A percentile compares a stretch with the other conserved stretches of the same genome.
Evolutionary conservation across 345 rosid species (phyloP).

Genomic region (Populus davidiana): DNA sequence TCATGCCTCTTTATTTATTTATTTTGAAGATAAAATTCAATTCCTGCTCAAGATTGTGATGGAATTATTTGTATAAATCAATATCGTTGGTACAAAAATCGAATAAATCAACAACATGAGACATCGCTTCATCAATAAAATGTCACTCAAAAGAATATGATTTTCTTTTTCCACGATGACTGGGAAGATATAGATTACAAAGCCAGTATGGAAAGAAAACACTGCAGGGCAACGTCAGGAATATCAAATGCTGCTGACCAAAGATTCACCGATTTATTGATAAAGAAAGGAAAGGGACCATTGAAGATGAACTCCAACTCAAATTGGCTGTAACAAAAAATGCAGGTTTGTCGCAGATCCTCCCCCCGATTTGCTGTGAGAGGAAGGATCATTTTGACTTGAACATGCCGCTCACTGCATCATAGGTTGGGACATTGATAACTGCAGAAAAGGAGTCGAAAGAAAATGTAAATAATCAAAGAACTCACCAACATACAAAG

Average conservation of each 20-base stretch:
- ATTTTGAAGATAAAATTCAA: neutral
- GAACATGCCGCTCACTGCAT: conserved; percentile 57
- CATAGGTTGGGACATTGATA: conserved; percentile 63
- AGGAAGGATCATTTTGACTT: conserved; percentile 26
- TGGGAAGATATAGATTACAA: neutral
- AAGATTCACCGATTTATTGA: conserved; percentile 27
- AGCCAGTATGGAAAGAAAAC: neutral
- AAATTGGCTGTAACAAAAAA: conserved; percentile 6
- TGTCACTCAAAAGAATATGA: conserved; percentile 12
- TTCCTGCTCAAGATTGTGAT: neutral
- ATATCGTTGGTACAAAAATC: neutral
- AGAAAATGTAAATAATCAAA: neutral
- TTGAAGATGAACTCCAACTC: conserved; percentile 17
- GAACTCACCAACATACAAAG: neutral
- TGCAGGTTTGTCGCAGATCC: conserved; percentile 3
- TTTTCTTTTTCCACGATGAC: neutral
- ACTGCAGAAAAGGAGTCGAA: conserved; percentile 31
- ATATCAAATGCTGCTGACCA: conserved; percentile 10
- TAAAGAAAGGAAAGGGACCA: neutral
- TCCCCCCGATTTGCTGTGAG: neutral
- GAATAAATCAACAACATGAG: neutral
- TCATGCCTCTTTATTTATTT: too few species aligned
- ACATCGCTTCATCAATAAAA: neutral
- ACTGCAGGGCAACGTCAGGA: conserved; percentile 1
- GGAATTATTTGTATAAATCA: neutral